Evolutionary conservation across 345 rosid genomes (phyloP).

Genomic region (Carallia brachiata): DNA sequence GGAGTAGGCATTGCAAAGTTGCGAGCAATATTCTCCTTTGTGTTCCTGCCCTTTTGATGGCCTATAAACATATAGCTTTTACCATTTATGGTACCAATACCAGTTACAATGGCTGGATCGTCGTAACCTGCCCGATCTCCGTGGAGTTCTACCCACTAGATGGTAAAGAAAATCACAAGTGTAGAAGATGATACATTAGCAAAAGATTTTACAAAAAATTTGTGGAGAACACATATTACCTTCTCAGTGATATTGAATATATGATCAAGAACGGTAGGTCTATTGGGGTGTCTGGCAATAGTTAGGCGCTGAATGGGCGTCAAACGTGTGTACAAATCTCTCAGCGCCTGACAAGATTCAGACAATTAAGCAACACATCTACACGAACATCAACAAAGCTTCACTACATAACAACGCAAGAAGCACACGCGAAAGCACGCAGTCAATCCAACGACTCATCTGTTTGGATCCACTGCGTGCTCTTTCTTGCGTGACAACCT

Average conservation of each 20-base stretch:
- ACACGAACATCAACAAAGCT: neutral
- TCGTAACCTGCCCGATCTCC: conserved; percentile 98
- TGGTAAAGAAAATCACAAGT: neutral
- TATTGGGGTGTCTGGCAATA: conserved; percentile 92
- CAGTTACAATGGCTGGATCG: conserved; percentile 95
- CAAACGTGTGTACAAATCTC: conserved; percentile 68
- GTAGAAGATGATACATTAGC: conserved; percentile 6
- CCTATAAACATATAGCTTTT: conserved; percentile 87
- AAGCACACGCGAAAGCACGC: too few relatives aligned
- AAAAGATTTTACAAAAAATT: neutral
- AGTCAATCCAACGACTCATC: too few relatives aligned
- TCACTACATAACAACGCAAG: too few relatives aligned
- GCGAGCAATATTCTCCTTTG: conserved; percentile 89
- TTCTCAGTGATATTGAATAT: conserved; percentile 79
- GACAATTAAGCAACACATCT: conserved; percentile 13
- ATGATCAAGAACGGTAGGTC: conserved; percentile 97
- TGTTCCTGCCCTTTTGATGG: conserved; percentile 98
- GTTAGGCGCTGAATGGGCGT: conserved; percentile 89
- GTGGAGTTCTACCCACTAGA: conserved; percentile 94
- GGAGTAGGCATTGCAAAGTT: conserved; percentile 99
- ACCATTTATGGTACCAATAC: conserved; percentile 89
- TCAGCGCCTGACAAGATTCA: conserved; percentile 51
- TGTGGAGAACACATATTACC: conserved; percentile 31
- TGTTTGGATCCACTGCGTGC: too few relatives aligned
- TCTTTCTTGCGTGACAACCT: too few relatives aligned